These are phyloP conservation scores for Sordariomycetes sp. DNA, from an alignment of 2,329 filamentous ascomycete species.

Conservation along the genomic window DNA sequence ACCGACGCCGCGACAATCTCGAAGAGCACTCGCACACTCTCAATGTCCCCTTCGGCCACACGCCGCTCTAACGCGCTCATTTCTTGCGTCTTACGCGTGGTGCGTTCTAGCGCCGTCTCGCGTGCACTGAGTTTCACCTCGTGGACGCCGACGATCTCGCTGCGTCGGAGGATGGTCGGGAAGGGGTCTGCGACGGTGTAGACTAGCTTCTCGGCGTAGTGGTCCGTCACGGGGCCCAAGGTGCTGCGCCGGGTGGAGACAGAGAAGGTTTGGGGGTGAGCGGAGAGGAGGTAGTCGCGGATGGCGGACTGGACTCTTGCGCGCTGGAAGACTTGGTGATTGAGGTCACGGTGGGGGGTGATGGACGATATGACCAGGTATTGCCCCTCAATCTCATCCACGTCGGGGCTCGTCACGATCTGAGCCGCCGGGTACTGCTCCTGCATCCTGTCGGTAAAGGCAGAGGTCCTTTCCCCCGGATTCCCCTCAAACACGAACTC, in stretches of 20 bases:
- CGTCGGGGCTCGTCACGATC: conserved; percentile 54
- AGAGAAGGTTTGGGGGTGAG: conserved; percentile 66
- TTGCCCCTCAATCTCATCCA: conserved; percentile 80
- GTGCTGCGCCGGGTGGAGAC: conserved; percentile 61
- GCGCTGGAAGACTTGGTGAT: conserved; percentile 76
- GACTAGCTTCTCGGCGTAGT: conserved; percentile 71
- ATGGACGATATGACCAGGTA: conserved; percentile 74
- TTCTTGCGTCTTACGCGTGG: conserved; percentile 81
- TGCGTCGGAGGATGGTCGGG: conserved; percentile 79
- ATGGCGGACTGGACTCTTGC: conserved; percentile 72
- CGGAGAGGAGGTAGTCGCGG: conserved; percentile 73
- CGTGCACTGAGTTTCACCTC: conserved; percentile 58
- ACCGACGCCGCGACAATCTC: conserved; percentile 69
- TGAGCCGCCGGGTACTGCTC: conserved; percentile 79
- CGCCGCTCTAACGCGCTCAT: conserved; percentile 64
- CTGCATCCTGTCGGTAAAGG: conserved; percentile 85
- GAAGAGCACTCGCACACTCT: conserved; percentile 53
- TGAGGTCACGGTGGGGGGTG: conserved; percentile 68
- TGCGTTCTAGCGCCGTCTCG: conserved; percentile 83
- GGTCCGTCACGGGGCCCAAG: conserved; percentile 54
- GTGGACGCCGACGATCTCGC: conserved; percentile 62
- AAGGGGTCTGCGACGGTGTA: conserved; percentile 78
- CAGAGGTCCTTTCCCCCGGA: conserved; percentile 60
- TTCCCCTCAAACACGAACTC: conserved; percentile 84
- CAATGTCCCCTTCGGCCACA: conserved; percentile 58